These are phyloP conservation scores for Boletus patriciae DNA, from an alignment of 768 basidiomycete species.

Conservation along the genomic window DNA sequence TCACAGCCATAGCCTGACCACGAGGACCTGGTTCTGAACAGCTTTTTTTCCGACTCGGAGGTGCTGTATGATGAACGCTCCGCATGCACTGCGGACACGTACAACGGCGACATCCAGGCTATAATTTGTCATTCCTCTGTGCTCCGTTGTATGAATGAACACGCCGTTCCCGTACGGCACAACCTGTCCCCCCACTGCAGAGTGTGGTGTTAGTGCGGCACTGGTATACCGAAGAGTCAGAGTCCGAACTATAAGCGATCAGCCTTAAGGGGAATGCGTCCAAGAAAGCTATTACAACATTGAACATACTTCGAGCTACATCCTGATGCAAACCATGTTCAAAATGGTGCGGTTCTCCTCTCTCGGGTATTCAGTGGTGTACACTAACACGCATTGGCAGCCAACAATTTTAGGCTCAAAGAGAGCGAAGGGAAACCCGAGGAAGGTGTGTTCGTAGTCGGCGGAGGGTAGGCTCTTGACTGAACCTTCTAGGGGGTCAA, in stretches of 20 bases:
- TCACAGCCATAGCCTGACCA: constrained; percentile 1
- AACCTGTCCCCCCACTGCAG: background rate
- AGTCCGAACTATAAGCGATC: constrained; percentile 13
- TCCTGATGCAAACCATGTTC: background rate
- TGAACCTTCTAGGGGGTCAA: constrained; percentile 6
- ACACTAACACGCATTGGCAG: constrained; percentile 10
- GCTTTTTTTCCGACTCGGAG: background rate
- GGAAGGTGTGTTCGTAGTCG: constrained; percentile 10
- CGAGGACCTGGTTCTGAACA: background rate
- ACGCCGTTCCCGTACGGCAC: background rate
- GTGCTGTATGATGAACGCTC: background rate
- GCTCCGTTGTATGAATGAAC: background rate
- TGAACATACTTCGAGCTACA: background rate
- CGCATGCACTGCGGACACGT: background rate
- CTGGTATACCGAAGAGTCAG: background rate
- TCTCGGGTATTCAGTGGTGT: background rate
- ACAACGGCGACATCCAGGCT: background rate
- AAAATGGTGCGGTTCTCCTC: constrained; percentile 5
- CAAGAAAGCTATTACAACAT: background rate
- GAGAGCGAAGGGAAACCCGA: background rate
- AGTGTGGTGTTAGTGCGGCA: constrained; percentile 14
- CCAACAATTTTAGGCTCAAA: background rate
- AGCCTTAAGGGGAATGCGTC: background rate
- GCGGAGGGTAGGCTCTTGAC: background rate
- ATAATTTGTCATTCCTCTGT: background rate